Base-by-base conservation (phyloP, 2,329 filamentous ascomycete genomes). In the Exophiala sp. region DNA sequence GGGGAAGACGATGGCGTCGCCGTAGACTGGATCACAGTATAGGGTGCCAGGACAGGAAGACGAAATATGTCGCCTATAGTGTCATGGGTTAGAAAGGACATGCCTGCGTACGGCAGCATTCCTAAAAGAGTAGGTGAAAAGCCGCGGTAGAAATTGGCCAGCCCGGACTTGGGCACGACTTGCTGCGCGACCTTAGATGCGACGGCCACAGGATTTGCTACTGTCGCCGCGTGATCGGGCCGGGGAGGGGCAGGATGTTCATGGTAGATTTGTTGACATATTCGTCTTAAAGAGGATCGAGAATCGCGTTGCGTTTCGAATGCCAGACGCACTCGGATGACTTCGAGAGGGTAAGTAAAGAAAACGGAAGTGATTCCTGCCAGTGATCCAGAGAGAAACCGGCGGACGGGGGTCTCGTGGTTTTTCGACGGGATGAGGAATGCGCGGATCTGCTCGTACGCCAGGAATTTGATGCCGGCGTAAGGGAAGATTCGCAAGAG, bases 91-190 rank as follows among this genome's bases (percentile, higher is more conserved):
- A 98, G 78, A 70, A 98, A 98, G 1, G 89, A 95, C 63, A 94
- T 84, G 61, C 93, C 93, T 1, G 93, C 93, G 64, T 98, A 98
- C 0, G 93, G 93, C 1, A 98, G 73, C 91, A 98, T 98, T 60
- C 93, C 93, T 53, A 94, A 75, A 3, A 98, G 69, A 0, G 93
- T 97, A 0, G 91, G 87, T 0, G 82, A 81, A 67, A 98, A 98
- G 43, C 93, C 93, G 42, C 93, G 82, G 70, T 96, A 98, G 67
- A 98, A 98, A 68, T 98, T 98, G 48, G 81, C 70, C 1, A 97
- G 66, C 2, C 91, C 91, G 9, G 76, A 77, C 21, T 74, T 75
- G 0, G 86, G 83, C 0, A 78, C 73, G 0, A 77, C 71, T 8
- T 73, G 70, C 18, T 76, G 73, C 14, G 14, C 34, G 14, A 37